phyloP scores from a whole-genome alignment of 2,329 filamentous ascomycete species.

The Aspergillus quadrilineatus region DNA sequence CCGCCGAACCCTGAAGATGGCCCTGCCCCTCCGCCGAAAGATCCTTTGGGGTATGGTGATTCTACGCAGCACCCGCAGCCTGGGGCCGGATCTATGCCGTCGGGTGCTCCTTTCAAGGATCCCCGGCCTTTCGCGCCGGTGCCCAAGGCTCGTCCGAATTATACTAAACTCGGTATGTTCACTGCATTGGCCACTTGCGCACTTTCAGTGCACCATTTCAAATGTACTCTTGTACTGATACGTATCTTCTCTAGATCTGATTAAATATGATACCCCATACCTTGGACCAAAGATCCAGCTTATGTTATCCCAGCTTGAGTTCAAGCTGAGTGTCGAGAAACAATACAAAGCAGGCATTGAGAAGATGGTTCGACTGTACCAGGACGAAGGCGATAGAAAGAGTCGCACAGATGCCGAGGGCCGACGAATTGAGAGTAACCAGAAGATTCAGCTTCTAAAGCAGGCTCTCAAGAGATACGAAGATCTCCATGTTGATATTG shows the following conservation, averaged over 20 bases:
- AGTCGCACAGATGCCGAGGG: slow-evolving; percentile 90
- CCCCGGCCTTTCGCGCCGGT: slow-evolving; percentile 65
- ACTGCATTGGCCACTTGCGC: not conserved
- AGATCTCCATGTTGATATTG: slow-evolving; percentile 92
- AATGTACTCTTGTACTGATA: slow-evolving; percentile 16
- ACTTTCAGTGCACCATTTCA: not conserved
- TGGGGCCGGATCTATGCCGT: slow-evolving; percentile 73
- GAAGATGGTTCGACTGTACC: slow-evolving; percentile 97
- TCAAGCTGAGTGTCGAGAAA: slow-evolving; percentile 97
- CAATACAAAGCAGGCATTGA: slow-evolving; percentile 99
- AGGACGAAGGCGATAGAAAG: slow-evolving; percentile 95
- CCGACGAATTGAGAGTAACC: slow-evolving; percentile 87
- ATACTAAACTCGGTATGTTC: slow-evolving; percentile 84
- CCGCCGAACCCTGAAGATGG: slow-evolving; percentile 43
- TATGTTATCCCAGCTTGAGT: slow-evolving; percentile 97
- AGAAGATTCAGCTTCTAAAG: slow-evolving; percentile 94
- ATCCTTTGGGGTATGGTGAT: slow-evolving; percentile 66
- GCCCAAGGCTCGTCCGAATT: slow-evolving; percentile 80
- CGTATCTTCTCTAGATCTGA: slow-evolving; percentile 65
- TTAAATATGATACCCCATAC: slow-evolving; percentile 96
- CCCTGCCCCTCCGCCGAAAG: slow-evolving; percentile 73
- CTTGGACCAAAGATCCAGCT: slow-evolving; percentile 96
- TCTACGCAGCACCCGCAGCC: slow-evolving; percentile 57
- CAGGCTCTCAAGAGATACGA: slow-evolving; percentile 96
- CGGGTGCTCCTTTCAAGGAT: slow-evolving; percentile 74